Conservation (phyloP, 257 asterid genomes). For the Solanum corneliomulleri region DNA sequence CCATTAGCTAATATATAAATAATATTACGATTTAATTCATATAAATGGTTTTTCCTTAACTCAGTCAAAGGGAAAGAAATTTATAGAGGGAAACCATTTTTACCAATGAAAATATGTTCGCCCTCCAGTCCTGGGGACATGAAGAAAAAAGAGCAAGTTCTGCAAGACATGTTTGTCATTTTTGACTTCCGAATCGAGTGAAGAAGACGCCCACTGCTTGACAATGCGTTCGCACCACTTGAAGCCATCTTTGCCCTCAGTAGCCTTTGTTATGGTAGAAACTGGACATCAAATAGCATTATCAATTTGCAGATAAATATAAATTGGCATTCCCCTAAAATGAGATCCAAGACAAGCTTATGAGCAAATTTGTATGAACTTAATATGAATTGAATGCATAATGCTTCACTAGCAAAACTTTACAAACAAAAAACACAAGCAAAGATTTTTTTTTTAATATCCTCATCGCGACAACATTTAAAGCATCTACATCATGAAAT, state of each 20-base stretch:
- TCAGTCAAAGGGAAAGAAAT: neutral
- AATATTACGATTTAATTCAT: neutral
- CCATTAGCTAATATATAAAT: neutral
- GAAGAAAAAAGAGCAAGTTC: conserved; percentile 93
- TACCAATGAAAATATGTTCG: conserved; percentile 90
- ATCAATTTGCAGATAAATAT: neutral
- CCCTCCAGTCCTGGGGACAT: conserved; percentile 96
- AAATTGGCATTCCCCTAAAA: neutral
- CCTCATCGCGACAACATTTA: neutral
- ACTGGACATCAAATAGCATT: conserved; percentile 16
- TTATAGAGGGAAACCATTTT: neutral
- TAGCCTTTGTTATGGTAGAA: conserved; percentile 29
- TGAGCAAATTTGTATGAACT: neutral
- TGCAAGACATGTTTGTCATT: conserved; percentile 57
- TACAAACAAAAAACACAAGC: neutral
- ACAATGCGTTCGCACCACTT: conserved; percentile 51
- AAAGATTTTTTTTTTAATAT: neutral
- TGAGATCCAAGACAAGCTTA: neutral
- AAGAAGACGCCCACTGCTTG: conserved; percentile 78
- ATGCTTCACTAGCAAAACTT: neutral
- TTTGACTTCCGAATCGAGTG: conserved; percentile 40
- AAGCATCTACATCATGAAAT: neutral
- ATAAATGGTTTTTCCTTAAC: neutral
- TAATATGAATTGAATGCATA: neutral
- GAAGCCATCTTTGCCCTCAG: conserved; percentile 29